phyloP scores from a whole-genome alignment of 441 rosid genomes.

The Populus hybrid region DNA sequence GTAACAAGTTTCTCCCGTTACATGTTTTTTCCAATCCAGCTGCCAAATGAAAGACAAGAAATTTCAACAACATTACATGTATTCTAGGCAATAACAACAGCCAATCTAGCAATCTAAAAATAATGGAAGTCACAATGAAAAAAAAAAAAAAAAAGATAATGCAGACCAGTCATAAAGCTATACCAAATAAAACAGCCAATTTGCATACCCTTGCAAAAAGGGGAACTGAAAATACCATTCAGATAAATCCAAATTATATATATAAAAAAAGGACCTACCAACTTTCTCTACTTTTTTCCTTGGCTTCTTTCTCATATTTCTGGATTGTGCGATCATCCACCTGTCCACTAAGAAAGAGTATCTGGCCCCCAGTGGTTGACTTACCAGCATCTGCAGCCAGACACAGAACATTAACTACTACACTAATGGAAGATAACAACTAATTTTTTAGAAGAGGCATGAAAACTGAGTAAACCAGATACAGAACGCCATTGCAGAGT shows the following conservation, averaged over 20 bases:
- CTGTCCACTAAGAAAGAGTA: constrained; percentile 93
- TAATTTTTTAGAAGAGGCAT: not conserved
- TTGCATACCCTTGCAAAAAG: not conserved
- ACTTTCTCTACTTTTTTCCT: constrained; percentile 98
- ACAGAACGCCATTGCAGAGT: not conserved
- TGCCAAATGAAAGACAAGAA: not conserved
- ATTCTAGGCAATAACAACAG: not conserved
- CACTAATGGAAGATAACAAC: not conserved
- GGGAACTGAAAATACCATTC: not conserved
- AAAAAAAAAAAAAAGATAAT: not conserved
- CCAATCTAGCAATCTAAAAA: not conserved
- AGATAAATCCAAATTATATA: not conserved
- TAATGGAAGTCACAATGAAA: not conserved
- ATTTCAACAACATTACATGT: not conserved
- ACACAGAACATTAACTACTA: not conserved
- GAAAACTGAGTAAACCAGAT: not conserved
- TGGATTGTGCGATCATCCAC: constrained; percentile 97
- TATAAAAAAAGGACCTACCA: constrained; percentile 49
- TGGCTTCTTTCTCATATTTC: constrained; percentile 97
- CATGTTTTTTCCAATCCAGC: not conserved
- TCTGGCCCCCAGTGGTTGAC: constrained; percentile 96
- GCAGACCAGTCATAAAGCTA: not conserved
- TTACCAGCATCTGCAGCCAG: constrained; percentile 85
- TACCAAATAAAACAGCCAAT: not conserved
- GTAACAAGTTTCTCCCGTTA: not conserved